Percentiles rank a stretch among this genome's conserved stretches.
Conservation (phyloP, 2,329 filamentous ascomycete genomes). For the Aspergillus niger region DNA sequence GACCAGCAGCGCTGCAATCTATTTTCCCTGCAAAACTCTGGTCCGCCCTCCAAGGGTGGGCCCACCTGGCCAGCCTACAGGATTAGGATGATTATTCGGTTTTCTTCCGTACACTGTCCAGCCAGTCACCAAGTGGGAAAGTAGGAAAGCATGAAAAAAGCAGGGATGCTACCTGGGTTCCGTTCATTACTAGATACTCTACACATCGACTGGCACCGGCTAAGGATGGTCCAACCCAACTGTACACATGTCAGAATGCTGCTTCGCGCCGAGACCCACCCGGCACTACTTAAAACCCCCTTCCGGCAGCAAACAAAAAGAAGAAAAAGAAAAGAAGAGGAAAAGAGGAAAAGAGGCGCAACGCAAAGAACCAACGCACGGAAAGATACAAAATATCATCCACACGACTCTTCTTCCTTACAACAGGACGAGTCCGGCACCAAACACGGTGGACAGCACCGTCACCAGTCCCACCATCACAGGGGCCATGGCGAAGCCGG, state of each 20-base stretch:
- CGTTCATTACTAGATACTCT: constrained; percentile 1
- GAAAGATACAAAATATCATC: no score
- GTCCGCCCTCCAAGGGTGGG: constrained; percentile 10
- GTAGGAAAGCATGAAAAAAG: no score
- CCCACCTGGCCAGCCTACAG: neutral
- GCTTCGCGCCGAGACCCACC: neutral
- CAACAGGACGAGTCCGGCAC: constrained; percentile 46
- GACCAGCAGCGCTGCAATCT: neutral
- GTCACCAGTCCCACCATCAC: constrained; percentile 56
- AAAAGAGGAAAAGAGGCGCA: constrained; percentile 15
- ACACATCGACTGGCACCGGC: constrained; percentile 6
- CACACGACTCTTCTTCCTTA: constrained; percentile 18
- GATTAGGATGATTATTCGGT: no score
- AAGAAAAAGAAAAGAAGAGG: constrained; percentile 15
- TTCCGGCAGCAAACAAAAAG: neutral
- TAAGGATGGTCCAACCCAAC: constrained; percentile 15
- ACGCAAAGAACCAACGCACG: constrained; percentile 6
- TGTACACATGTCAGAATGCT: constrained; percentile 16
- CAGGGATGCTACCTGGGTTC: neutral
- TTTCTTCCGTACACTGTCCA: no score
- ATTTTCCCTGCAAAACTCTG: neutral
- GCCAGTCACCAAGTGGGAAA: no score
- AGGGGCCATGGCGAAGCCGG: constrained; percentile 53
- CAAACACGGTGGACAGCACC: constrained; percentile 55
- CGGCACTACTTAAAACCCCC: neutral